These are phyloP conservation scores for Claviceps digitariae DNA, from an alignment of 2,329 filamentous ascomycete genomes.

Conservation along the genomic window DNA sequence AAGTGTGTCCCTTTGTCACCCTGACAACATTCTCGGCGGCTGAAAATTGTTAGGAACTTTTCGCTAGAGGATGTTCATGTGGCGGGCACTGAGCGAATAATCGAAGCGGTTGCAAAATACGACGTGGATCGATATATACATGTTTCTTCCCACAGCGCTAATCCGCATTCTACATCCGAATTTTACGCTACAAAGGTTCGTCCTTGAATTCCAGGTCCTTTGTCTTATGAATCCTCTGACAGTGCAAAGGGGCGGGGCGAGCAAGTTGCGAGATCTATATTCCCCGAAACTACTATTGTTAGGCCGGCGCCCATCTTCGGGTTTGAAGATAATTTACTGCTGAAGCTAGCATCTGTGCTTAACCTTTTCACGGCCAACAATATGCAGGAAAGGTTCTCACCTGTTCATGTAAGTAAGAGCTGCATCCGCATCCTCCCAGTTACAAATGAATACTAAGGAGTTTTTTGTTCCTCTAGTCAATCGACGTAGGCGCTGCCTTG, in stretches of 20 bases:
- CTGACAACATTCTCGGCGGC: neutral
- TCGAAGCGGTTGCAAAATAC: constrained; percentile 90
- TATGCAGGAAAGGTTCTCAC: constrained; percentile 82
- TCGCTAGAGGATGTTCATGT: constrained; percentile 84
- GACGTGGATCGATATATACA: constrained; percentile 95
- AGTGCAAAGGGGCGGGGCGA: constrained; percentile 56
- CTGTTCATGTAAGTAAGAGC: constrained; percentile 59
- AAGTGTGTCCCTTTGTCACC: constrained; percentile 48
- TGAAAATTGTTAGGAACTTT: constrained; percentile 62
- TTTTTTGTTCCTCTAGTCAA: constrained; percentile 38
- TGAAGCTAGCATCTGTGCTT: constrained; percentile 65
- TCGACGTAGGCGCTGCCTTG: constrained; percentile 79
- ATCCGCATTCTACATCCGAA: constrained; percentile 65
- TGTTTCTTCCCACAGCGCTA: constrained; percentile 86
- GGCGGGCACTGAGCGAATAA: constrained; percentile 83
- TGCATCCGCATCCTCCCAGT: neutral
- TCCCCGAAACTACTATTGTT: constrained; percentile 94
- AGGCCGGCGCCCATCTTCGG: constrained; percentile 88
- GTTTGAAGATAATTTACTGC: constrained; percentile 83
- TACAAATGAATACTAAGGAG: neutral
- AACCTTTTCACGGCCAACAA: constrained; percentile 86
- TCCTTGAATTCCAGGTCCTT: neutral
- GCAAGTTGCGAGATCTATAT: constrained; percentile 72
- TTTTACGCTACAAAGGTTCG: constrained; percentile 82
- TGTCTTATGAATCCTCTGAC: neutral